Percentiles rank a stretch among this genome's conserved stretches.
Evolutionary conservation across 2,329 filamentous ascomycete genomes (phyloP).

Genomic region (Colletotrichum limetticola): DNA sequence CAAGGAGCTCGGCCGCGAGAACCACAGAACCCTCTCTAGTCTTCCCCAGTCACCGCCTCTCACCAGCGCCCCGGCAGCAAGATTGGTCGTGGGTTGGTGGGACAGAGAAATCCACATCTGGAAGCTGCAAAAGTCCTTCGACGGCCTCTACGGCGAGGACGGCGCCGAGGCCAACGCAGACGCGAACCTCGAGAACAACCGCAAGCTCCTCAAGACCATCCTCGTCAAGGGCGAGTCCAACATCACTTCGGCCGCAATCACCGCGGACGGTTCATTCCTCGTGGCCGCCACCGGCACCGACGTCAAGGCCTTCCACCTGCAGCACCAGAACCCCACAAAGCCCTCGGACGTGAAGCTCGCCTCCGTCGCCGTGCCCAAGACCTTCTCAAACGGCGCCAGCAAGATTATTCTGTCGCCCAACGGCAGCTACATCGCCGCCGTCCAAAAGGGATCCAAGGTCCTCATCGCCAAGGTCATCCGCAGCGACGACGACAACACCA

Average conservation of each 20-base stretch:
- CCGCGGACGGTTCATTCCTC: conserved; percentile 76
- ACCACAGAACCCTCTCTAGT: conserved; percentile 84
- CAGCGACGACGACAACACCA: conserved; percentile 30
- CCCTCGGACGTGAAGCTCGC: conserved; percentile 74
- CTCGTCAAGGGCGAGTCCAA: conserved; percentile 80
- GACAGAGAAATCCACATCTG: conserved; percentile 88
- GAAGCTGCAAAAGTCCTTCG: conserved; percentile 63
- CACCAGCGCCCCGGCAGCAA: conserved; percentile 75
- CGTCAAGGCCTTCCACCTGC: conserved; percentile 81
- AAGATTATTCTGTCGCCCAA: conserved; percentile 77
- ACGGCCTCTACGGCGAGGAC: conserved; percentile 55
- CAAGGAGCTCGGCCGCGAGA: conserved; percentile 77
- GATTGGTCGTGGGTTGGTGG: conserved; percentile 92
- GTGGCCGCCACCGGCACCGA: conserved; percentile 79
- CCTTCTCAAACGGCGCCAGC: conserved; percentile 72
- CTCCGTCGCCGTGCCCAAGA: conserved; percentile 72
- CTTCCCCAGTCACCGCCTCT: conserved; percentile 83
- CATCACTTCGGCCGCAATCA: conserved; percentile 80
- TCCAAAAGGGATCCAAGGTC: conserved; percentile 71
- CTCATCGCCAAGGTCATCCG: conserved; percentile 59
- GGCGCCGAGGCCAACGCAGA: conserved; percentile 48
- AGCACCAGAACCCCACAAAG: conserved; percentile 59
- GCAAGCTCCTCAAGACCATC: conserved; percentile 76
- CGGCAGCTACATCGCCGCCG: conserved; percentile 73
- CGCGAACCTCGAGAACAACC: conserved; percentile 61